Evolutionary conservation across 495 filamentous ascomycete species (phyloP), one percentile per base, ranked within the genome.

Genomic region (Apodospora peruviana): DNA sequence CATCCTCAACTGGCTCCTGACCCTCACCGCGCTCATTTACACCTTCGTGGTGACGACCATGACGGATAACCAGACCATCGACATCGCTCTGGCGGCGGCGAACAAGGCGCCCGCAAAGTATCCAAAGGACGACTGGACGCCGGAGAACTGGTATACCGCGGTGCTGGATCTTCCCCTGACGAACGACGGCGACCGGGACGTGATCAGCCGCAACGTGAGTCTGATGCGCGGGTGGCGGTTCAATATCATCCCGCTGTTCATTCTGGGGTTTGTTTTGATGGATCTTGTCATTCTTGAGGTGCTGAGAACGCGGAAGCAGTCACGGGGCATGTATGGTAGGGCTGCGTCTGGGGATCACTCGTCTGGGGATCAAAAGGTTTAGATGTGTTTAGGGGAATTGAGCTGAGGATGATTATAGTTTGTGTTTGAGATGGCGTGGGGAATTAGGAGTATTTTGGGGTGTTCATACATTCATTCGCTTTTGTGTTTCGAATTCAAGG

Each of bases 101-200:
- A 51, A 44, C 36, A n/a, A 60, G 16, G 57, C 62, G 16, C 57
- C 72, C n/a, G 54, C 56, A 12, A 47, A 57, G n/a, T 82, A 82
- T 52, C 66, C 73, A 1, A 42, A 59, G 24, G 57, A 68, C 17
- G 41, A 50, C 2, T 82, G 79, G 79, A 78, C 78, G 18, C 77
- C 79, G 14, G 73, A 75, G 61, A 78, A 65, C 42, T 82, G 79
- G 79, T 76, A 73, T 52, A 61, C 65, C 3, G 74, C 73, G 1
- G 61, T 82, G 19, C 60, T 78, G 11, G 50, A 61, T 21, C 65
- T 79, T 21, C 64, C 73, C n/a, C 43, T 82, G 17, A 60, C 55
- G 4, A 48, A 60, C 29, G 48, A 51, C 1, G 45, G 46, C 21
- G 55, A 65, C 3, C 51, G 62, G 17, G 53, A 54, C 24, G 64